phyloP scores from a whole-genome alignment of 495 filamentous ascomycete genomes.

The Recurvomyces mirabilis region DNA sequence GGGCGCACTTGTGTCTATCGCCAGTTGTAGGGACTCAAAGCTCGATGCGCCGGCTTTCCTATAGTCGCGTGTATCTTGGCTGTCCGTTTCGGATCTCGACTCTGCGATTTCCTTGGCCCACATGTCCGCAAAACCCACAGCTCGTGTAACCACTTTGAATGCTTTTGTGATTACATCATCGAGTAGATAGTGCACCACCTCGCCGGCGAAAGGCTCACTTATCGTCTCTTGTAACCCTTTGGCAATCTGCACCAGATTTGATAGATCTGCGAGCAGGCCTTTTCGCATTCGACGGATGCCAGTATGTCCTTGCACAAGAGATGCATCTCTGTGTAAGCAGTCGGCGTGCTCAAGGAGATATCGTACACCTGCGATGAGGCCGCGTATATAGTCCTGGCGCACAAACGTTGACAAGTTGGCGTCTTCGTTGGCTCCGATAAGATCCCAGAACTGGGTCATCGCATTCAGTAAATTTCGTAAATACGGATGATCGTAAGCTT shows the following conservation, averaged over 20 bases:
- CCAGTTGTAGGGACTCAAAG: neutral
- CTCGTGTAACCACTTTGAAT: constrained; percentile 85
- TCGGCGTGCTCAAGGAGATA: constrained; percentile 78
- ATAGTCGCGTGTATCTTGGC: no score
- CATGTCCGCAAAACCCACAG: constrained; percentile 83
- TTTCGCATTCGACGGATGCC: constrained; percentile 73
- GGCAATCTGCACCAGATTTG: constrained; percentile 73
- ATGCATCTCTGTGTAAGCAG: constrained; percentile 73
- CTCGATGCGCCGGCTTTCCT: neutral
- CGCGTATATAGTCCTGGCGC: constrained; percentile 82
- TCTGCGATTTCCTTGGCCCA: constrained; percentile 55
- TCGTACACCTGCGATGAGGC: constrained; percentile 84
- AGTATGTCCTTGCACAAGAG: constrained; percentile 60
- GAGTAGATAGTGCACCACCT: constrained; percentile 55
- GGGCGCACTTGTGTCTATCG: neutral
- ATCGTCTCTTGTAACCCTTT: constrained; percentile 66
- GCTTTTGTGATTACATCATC: constrained; percentile 90
- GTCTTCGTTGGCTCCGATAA: constrained; percentile 59
- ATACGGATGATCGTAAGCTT: constrained; percentile 76
- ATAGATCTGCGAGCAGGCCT: constrained; percentile 76
- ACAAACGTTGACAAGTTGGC: constrained; percentile 57
- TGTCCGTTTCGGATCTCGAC: neutral
- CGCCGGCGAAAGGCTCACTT: constrained; percentile 42
- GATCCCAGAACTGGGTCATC: constrained; percentile 84
- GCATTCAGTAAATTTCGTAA: constrained; percentile 80